Conservation (phyloP, 2,329 filamentous ascomycete genomes). For the Colletotrichum musae region DNA sequence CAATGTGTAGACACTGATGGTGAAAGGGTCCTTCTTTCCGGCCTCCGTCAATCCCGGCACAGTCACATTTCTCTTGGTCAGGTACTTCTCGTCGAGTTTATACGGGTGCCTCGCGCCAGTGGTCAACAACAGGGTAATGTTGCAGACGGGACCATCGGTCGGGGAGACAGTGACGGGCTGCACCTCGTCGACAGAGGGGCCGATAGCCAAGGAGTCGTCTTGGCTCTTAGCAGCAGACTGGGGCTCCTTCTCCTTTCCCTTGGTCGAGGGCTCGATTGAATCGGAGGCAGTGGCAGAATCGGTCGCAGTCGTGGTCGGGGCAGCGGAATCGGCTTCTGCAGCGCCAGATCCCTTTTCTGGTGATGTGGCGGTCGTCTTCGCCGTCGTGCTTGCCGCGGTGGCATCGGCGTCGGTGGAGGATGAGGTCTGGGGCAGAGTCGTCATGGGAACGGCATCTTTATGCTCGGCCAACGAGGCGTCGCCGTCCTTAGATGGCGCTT, state of each 20-base stretch:
- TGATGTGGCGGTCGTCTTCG: conserved; percentile 22
- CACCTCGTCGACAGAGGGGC: conserved; percentile 59
- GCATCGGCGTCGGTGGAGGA: conserved; percentile 29
- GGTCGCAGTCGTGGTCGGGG: conserved; percentile 1
- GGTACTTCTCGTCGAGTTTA: conserved; percentile 88
- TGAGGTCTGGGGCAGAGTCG: conserved; percentile 48
- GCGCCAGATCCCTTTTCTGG: conserved; percentile 18
- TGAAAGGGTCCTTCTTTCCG: conserved; percentile 82
- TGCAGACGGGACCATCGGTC: conserved; percentile 65
- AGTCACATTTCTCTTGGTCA: conserved; percentile 83
- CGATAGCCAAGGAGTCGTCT: conserved; percentile 59
- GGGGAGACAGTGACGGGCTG: conserved; percentile 50
- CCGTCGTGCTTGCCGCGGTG: conserved; percentile 26
- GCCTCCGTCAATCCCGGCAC: conserved; percentile 75
- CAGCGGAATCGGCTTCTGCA: conserved; percentile 13
- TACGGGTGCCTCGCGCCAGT: conserved; percentile 90
- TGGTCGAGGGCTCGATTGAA: conserved; percentile 42
- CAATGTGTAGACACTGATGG: conserved; percentile 92
- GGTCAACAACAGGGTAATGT: conserved; percentile 87
- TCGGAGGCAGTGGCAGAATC: conserved; percentile 33
- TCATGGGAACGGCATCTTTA: conserved; percentile 56
- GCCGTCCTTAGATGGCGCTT: conserved; percentile 35
- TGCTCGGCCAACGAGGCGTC: conserved; percentile 52
- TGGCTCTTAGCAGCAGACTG: conserved; percentile 50
- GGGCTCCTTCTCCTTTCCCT: conserved; percentile 53